Conservation (phyloP, 2,329 filamentous ascomycete genomes). For the Aspergillus thermomutatus region DNA sequence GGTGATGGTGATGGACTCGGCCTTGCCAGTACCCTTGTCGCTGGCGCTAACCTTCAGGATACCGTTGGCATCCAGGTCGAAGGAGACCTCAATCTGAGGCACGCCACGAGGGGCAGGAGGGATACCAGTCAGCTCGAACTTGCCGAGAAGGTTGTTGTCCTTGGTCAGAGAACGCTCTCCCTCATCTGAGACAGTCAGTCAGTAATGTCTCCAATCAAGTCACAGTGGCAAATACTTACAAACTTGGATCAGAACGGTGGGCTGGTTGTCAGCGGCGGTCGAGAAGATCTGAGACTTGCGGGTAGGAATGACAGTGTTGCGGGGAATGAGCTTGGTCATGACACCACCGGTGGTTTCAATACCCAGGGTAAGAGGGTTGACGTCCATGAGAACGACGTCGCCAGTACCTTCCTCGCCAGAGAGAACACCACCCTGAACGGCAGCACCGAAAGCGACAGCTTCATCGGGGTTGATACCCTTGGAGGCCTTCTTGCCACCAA, state of each 20-base stretch:
- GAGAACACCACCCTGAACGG: slow-evolving; percentile 93
- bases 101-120: slow-evolving; percentile 92
- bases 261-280: slow-evolving; percentile 94
- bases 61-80: slow-evolving; percentile 97
- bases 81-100: slow-evolving; percentile 96
- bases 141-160: slow-evolving; percentile 95
- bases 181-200: slow-evolving; percentile 52
- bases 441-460: slow-evolving; percentile 96
- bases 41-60: slow-evolving; percentile 94
- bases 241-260: slow-evolving; percentile 90
- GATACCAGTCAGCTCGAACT: slow-evolving; percentile 96
- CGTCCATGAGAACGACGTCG: slow-evolving; percentile 91
- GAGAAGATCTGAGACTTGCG: slow-evolving; percentile 98
- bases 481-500: slow-evolving; percentile 91
- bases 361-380: slow-evolving; percentile 93
- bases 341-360: slow-evolving; percentile 97
- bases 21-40: slow-evolving; percentile 98
- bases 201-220: slow-evolving; percentile 9
- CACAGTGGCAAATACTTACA: slow-evolving; percentile 42
- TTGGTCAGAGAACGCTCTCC: slow-evolving; percentile 92
- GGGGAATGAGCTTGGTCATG: slow-evolving; percentile 94
- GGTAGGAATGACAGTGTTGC: slow-evolving; percentile 91
- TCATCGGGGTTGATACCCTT: slow-evolving; percentile 99
- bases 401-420: slow-evolving; percentile 78
- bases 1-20: slow-evolving; percentile 96